Conservation (phyloP, 2,329 filamentous ascomycete genomes). For the Cytospora mali region DNA sequence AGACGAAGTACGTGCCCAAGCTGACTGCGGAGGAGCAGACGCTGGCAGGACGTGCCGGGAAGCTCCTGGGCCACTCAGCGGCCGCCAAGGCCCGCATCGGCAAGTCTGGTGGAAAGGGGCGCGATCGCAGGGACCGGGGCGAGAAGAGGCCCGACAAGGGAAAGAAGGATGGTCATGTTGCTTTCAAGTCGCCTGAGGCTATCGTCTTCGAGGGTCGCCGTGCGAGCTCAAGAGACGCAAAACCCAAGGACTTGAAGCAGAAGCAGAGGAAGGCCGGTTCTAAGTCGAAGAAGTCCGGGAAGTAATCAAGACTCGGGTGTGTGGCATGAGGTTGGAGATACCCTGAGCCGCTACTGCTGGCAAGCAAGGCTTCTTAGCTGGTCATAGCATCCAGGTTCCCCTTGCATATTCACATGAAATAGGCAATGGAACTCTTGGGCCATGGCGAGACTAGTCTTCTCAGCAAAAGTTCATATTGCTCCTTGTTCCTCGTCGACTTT, state of each 20-base stretch:
- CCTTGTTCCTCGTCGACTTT: not conserved
- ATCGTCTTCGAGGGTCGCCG: conserved; percentile 83
- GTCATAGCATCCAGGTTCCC: not conserved
- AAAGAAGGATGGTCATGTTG: conserved; percentile 38
- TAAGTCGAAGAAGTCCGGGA: conserved; percentile 38
- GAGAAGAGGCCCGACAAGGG: conserved; percentile 14
- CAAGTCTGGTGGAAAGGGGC: conserved; percentile 11
- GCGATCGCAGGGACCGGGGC: conserved; percentile 13
- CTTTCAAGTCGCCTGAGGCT: conserved; percentile 64
- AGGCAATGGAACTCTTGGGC: not conserved
- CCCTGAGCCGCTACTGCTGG: not conserved
- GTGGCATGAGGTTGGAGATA: not conserved
- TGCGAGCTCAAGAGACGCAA: conserved; percentile 67
- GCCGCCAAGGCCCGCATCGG: conserved; percentile 43
- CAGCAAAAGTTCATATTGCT: not conserved
- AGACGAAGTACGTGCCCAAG: conserved; percentile 68
- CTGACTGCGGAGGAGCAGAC: conserved; percentile 70
- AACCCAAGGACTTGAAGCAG: conserved; percentile 63
- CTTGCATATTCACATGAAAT: not conserved
- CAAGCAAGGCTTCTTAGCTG: not conserved
- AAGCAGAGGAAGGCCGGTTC: conserved; percentile 51
- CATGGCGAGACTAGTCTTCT: not conserved
- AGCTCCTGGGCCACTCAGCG: conserved; percentile 70
- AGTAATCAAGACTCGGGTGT: conserved; percentile 1
- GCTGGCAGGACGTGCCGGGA: conserved; percentile 70